Evolutionary conservation across 2,329 filamentous ascomycete genomes (phyloP).

Genomic region (Cladosporium sp.): DNA sequence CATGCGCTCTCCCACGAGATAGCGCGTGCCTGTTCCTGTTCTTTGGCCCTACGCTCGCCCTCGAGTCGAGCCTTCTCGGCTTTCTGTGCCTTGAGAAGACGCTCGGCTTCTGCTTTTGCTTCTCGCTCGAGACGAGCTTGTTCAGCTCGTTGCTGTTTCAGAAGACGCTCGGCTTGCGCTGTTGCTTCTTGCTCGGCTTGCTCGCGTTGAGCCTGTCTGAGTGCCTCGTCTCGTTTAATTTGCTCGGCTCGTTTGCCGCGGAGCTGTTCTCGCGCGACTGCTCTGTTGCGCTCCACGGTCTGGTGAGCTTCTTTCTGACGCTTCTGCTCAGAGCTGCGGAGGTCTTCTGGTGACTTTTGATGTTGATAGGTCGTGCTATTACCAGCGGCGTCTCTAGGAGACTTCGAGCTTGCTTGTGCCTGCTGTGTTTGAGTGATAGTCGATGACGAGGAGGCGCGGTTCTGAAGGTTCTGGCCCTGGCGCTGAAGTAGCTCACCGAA

Average conservation of each 20-base stretch:
- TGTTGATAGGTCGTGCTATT: background rate
- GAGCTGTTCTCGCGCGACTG: background rate
- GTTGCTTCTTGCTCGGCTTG: background rate
- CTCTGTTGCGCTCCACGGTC: background rate
- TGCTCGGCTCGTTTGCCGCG: background rate
- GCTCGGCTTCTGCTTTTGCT: background rate
- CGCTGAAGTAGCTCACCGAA: background rate
- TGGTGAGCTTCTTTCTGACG: background rate
- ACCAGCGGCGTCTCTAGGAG: background rate
- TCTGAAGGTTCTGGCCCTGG: background rate
- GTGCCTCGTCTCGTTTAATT: no score
- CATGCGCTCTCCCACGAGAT: background rate
- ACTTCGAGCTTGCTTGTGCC: background rate
- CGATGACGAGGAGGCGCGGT: background rate
- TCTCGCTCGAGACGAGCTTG: background rate
- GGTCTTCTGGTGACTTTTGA: background rate
- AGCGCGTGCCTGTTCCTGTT: background rate
- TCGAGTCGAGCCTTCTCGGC: background rate
- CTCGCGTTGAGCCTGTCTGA: background rate
- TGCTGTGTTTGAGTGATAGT: background rate
- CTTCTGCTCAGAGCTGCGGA: background rate
- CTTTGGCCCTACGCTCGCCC: background rate
- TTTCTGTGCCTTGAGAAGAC: background rate
- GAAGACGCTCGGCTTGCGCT: background rate
- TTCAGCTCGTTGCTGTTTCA: background rate